Percentiles rank a stretch among this genome's conserved stretches.
These are phyloP conservation scores for Paracoccidioides lutzii DNA, from an alignment of 2,329 filamentous ascomycete genomes.

Conservation along the genomic window DNA sequence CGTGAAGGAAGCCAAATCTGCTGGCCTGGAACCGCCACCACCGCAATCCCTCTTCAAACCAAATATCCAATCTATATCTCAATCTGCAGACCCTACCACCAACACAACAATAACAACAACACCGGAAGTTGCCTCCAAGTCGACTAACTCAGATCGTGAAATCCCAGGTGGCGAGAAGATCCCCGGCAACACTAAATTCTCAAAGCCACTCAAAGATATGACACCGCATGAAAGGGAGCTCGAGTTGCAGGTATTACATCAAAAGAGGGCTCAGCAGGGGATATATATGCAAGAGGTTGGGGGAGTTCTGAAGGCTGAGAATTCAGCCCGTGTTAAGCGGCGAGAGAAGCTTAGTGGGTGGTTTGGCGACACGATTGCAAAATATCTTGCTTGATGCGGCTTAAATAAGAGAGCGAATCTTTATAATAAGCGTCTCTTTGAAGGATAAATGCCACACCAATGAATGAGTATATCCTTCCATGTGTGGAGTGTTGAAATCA, in stretches of 20 bases:
- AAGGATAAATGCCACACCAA: too few species aligned
- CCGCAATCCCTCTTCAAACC: slow-evolving; percentile 35
- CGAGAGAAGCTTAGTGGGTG: slow-evolving; percentile 28
- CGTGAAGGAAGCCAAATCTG: slow-evolving; percentile 46
- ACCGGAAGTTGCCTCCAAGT: slow-evolving; percentile 9
- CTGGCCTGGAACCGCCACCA: slow-evolving; percentile 30
- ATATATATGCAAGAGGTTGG: slow-evolving; percentile 25
- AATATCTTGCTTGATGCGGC: slow-evolving; percentile 23
- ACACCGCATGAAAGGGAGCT: slow-evolving; percentile 36
- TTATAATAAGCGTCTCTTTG: not conserved
- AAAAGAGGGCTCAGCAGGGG: slow-evolving; percentile 26
- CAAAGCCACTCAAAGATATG: slow-evolving; percentile 28
- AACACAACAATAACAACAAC: not conserved
- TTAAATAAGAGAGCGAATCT: not conserved
- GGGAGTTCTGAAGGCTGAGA: slow-evolving; percentile 26
- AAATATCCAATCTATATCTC: slow-evolving; percentile 14
- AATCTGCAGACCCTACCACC: slow-evolving; percentile 3
- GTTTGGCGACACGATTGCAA: slow-evolving; percentile 34
- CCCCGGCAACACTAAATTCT: slow-evolving; percentile 24
- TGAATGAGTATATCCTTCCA: too few species aligned
- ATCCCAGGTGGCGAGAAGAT: slow-evolving; percentile 26
- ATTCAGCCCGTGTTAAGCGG: slow-evolving; percentile 25
- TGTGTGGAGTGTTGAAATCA: too few species aligned
- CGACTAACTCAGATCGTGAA: slow-evolving; percentile 15
- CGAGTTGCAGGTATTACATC: slow-evolving; percentile 28